Percentiles rank a stretch among this genome's conserved stretches.
These are phyloP conservation scores for Leavenworthia alabamica DNA, from an alignment of 345 rosid species.

Conservation along the genomic window DNA sequence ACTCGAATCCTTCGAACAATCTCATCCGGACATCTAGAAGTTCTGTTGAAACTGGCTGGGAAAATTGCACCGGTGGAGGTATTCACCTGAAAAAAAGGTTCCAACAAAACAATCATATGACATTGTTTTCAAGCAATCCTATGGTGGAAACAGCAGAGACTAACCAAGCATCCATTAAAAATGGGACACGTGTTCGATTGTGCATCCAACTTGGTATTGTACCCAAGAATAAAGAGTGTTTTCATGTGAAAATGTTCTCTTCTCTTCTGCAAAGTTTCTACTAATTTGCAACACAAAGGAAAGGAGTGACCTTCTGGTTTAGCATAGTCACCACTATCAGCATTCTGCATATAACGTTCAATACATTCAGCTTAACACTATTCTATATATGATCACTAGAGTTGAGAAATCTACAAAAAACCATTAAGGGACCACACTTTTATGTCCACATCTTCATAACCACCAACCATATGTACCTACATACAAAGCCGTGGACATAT, in stretches of 20 bases:
- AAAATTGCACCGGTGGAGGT: conserved; percentile 46
- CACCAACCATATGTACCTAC: conserved; percentile 90
- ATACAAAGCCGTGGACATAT: conserved; percentile 7
- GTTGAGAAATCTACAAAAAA: conserved; percentile 12
- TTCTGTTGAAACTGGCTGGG: conserved; percentile 64
- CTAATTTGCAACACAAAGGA: conserved; percentile 63
- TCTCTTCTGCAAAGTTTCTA: conserved; percentile 55
- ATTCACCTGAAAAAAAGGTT: conserved; percentile 49
- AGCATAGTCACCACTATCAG: conserved; percentile 18
- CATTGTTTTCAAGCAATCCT: neutral
- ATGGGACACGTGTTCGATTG: conserved; percentile 56
- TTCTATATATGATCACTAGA: conserved; percentile 1
- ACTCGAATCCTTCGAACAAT: conserved; percentile 65
- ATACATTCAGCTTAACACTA: conserved; percentile 26
- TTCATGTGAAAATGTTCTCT: conserved; percentile 58
- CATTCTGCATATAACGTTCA: conserved; percentile 50
- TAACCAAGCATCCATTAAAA: conserved; percentile 66
- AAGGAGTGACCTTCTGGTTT: conserved; percentile 53
- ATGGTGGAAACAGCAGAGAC: conserved; percentile 16
- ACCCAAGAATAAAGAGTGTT: conserved; percentile 58
- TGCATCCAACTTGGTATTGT: conserved; percentile 67
- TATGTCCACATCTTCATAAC: conserved; percentile 55
- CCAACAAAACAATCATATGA: neutral
- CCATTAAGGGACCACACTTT: conserved; percentile 52
- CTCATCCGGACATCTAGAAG: conserved; percentile 82